phyloP scores from a whole-genome alignment of 2,329 filamentous ascomycete species.

The Chalaropsis thielavioides region DNA sequence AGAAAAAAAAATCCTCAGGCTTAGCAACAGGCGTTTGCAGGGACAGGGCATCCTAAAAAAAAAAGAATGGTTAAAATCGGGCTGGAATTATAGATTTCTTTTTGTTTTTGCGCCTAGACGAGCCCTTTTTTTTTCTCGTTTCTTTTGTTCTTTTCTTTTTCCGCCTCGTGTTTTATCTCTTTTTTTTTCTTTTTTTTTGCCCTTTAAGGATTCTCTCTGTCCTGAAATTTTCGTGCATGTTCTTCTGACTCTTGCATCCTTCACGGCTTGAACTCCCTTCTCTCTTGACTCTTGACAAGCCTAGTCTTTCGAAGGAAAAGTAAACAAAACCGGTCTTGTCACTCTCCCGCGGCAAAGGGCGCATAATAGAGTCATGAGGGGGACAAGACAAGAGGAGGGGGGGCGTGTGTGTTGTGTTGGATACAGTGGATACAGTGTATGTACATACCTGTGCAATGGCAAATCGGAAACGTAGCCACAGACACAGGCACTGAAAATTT shows the following conservation, averaged over 20 bases:
- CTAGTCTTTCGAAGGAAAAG: not conserved
- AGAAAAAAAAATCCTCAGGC: not conserved
- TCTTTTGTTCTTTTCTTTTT: not conserved
- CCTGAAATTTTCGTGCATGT: not conserved
- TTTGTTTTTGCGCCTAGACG: not conserved
- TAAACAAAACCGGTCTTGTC: not conserved
- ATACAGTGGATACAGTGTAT: slow-evolving; percentile 2
- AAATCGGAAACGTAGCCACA: not conserved
- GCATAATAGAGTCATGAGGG: not conserved
- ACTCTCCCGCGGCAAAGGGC: slow-evolving; percentile 2
- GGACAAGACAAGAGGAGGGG: not conserved
- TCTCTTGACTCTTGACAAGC: not conserved
- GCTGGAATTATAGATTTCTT: slow-evolving; percentile 1
- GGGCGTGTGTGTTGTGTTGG: not conserved
- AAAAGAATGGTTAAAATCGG: not conserved
- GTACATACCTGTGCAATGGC: not conserved
- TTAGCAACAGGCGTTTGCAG: not conserved
- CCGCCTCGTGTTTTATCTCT: not conserved
- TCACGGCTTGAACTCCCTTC: not conserved
- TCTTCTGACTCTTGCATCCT: not conserved
- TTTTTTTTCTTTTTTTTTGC: not conserved
- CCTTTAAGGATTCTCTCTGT: not conserved
- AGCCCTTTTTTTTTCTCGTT: not conserved
- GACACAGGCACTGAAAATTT: slow-evolving; percentile 4
- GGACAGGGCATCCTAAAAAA: not conserved